Evolutionary conservation across 257 asterid species (phyloP).

Genomic region (Gentiana macrophylla): DNA sequence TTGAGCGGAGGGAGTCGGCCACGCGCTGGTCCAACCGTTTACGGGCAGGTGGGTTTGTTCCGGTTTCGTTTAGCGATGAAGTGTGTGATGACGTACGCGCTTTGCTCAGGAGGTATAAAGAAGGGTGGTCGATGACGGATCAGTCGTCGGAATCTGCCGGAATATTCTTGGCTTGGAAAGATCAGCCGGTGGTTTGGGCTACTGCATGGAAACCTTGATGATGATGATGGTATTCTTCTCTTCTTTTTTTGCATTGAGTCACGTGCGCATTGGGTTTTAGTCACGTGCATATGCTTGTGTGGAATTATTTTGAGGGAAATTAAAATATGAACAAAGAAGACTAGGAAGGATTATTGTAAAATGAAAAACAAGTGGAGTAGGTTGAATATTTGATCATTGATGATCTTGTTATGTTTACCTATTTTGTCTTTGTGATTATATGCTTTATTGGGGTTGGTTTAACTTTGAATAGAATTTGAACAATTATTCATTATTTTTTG

Average conservation of each 20-base stretch:
- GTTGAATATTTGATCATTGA: slow-evolving; percentile 1
- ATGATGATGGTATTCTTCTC: background rate
- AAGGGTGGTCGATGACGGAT: slow-evolving; percentile 80
- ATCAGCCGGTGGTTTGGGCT: slow-evolving; percentile 98
- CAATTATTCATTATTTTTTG: background rate
- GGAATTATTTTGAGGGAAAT: slow-evolving; percentile 16
- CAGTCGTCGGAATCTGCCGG: slow-evolving; percentile 63
- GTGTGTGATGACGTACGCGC: slow-evolving; percentile 91
- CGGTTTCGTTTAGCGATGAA: slow-evolving; percentile 55
- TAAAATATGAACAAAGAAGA: slow-evolving; percentile 8
- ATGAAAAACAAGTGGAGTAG: slow-evolving; percentile 3
- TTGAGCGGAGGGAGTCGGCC: slow-evolving; percentile 81
- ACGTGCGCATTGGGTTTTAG: slow-evolving; percentile 22
- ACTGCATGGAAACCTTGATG: slow-evolving; percentile 93
- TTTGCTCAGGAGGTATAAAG: slow-evolving; percentile 77
- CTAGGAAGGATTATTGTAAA: background rate
- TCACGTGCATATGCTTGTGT: slow-evolving; percentile 26
- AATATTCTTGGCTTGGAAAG: slow-evolving; percentile 93
- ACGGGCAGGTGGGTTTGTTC: slow-evolving; percentile 53
- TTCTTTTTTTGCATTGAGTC: slow-evolving; percentile 6
- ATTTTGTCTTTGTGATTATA: slow-evolving; percentile 3
- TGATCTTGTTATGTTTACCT: background rate
- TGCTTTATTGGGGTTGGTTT: slow-evolving; percentile 4
- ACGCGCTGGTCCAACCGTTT: slow-evolving; percentile 67
- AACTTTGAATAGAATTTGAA: background rate